These are phyloP conservation scores for Xanthoconium stramineum DNA, from an alignment of 768 basidiomycete genomes.

Conservation along the genomic window DNA sequence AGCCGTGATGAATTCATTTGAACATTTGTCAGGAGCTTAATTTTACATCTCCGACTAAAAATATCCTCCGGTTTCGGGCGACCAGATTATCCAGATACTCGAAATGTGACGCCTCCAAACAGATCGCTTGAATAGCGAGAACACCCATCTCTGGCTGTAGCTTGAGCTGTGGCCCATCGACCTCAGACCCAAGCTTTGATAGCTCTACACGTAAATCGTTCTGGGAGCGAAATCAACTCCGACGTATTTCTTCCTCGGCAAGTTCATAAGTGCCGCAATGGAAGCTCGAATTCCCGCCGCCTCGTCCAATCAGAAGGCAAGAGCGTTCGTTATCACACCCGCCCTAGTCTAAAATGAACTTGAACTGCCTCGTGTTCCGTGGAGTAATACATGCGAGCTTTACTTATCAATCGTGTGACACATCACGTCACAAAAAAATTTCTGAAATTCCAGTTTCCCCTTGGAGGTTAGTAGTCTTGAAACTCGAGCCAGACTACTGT, in stretches of 20 bases:
- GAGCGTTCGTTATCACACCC: neutral
- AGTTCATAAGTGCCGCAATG: neutral
- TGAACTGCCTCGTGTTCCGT: constrained; percentile 23
- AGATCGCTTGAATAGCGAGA: neutral
- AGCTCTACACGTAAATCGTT: neutral
- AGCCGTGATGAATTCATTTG: neutral
- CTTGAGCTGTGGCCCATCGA: neutral
- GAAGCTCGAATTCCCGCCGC: neutral
- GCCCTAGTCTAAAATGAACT: constrained; percentile 14
- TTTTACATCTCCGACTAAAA: neutral
- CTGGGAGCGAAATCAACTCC: neutral
- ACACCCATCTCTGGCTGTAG: neutral
- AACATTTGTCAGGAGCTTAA: neutral
- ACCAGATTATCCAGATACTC: too few species aligned
- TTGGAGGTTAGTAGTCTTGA: neutral
- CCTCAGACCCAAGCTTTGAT: neutral
- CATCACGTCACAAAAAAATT: neutral
- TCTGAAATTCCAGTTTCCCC: neutral
- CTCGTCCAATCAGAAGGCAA: constrained; percentile 3
- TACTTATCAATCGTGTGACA: neutral
- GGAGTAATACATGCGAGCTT: neutral
- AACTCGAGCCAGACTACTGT: neutral
- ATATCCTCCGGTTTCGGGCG: neutral
- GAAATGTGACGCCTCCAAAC: neutral
- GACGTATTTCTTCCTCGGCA: neutral